Percentiles rank a stretch among this genome's conserved stretches.
Conservation (phyloP, 2,329 filamentous ascomycete genomes). For the Stemphylium lycopersici region DNA sequence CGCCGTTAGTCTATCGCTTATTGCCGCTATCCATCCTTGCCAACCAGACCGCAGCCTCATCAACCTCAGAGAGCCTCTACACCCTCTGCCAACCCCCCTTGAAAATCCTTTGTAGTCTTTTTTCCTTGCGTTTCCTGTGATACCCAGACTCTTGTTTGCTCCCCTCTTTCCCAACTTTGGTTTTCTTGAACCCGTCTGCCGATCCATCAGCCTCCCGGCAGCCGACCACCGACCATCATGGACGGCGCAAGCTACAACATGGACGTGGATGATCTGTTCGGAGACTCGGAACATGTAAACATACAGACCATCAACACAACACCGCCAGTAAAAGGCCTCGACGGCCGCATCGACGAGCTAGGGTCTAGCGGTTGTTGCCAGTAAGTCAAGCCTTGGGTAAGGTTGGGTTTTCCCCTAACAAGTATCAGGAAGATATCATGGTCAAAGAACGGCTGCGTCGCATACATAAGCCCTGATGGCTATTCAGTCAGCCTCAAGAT, state of each 20-base stretch:
- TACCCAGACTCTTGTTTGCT: constrained; percentile 23
- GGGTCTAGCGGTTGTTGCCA: constrained; percentile 78
- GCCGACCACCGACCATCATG: constrained; percentile 53
- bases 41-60: constrained; percentile 14
- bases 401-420: constrained; percentile 4
- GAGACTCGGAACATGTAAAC: constrained; percentile 62
- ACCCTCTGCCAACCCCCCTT: constrained; percentile 7
- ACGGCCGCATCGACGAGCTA: constrained; percentile 77
- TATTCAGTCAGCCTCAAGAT: constrained; percentile 73
- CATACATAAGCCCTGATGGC: constrained; percentile 76
- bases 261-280: constrained; percentile 55
- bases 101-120: neutral
- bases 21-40: constrained; percentile 13
- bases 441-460: constrained; percentile 87
- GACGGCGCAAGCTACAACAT: constrained; percentile 51
- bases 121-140: constrained; percentile 23
- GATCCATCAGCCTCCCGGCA: neutral
- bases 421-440: constrained; percentile 74
- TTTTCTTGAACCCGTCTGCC: constrained; percentile 1
- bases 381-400: constrained; percentile 60
- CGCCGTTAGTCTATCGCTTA: constrained; percentile 15
- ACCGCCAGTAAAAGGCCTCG: constrained; percentile 69
- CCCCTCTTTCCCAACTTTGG: constrained; percentile 1
- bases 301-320: constrained; percentile 62
- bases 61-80: constrained; percentile 16